phyloP scores from a whole-genome alignment of 805 yeast genomes.

The Ogataea methanolica region DNA sequence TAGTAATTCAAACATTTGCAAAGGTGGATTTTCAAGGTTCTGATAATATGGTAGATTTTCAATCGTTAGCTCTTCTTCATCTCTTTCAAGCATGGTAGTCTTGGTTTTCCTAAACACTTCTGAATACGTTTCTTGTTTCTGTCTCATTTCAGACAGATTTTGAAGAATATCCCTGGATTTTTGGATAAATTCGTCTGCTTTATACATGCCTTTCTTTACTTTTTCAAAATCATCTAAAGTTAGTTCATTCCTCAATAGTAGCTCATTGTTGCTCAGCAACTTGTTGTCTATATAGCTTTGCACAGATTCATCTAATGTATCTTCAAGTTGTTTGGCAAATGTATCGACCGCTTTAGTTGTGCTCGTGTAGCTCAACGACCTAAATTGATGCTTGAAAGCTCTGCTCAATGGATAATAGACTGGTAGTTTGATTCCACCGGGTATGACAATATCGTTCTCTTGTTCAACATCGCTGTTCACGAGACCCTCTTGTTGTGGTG shows the following conservation, averaged over 20 bases:
- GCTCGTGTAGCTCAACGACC: conserved; percentile 6
- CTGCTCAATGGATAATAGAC: conserved; percentile 20
- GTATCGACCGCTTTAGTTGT: conserved; percentile 3
- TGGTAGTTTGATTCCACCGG: conserved; percentile 15
- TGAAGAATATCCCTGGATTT: conserved; percentile 8
- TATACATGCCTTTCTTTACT: conserved; percentile 7
- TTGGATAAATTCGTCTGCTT: conserved; percentile 10
- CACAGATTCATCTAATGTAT: conserved; percentile 9
- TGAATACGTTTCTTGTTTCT: conserved; percentile 6
- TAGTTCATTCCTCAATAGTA: conserved; percentile 7
- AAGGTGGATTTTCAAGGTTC: conserved; percentile 7
- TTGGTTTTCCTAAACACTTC: conserved; percentile 16
- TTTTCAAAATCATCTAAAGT: conserved; percentile 11
- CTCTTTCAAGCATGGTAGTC: conserved; percentile 18
- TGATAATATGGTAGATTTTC: conserved; percentile 22
- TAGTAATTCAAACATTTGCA: conserved; percentile 20
- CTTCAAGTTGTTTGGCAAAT: conserved; percentile 8
- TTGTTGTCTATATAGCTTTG: conserved; percentile 12
- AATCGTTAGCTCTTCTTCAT: conserved; percentile 19
- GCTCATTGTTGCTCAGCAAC: conserved; percentile 16
- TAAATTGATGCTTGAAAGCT: conserved; percentile 9
- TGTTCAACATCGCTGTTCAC: neutral
- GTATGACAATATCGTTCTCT: neutral
- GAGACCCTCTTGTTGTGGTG: neutral
- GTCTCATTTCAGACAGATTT: conserved; percentile 3